phyloP scores from a whole-genome alignment of 352 stramenopile genomes.

The Globisporangium okanoganense region DNA sequence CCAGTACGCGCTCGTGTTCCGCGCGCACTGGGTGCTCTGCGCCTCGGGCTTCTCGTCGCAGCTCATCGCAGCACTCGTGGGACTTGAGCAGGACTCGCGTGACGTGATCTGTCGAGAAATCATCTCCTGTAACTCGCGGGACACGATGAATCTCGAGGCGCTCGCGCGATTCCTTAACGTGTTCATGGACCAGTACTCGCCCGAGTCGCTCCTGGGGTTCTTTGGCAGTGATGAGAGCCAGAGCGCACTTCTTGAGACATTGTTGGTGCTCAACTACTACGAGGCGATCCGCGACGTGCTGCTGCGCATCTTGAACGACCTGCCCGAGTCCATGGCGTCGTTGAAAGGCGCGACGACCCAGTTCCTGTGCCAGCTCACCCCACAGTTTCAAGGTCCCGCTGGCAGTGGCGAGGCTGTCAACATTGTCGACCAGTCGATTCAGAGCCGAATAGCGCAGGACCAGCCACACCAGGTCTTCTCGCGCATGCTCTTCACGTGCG shows the following conservation, averaged over 20 bases:
- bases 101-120: conserved; percentile 33
- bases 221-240: conserved; percentile 33
- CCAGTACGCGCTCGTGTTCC: conserved; percentile 56
- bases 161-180: conserved; percentile 51
- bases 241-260: conserved; percentile 42
- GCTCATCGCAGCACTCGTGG: conserved; percentile 56
- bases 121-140: conserved; percentile 38
- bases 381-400: conserved; percentile 7
- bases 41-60: conserved; percentile 52
- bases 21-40: conserved; percentile 62
- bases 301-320: conserved; percentile 52
- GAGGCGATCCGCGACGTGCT: conserved; percentile 62
- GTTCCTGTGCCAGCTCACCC: conserved; percentile 54
- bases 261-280: conserved; percentile 61
- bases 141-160: conserved; percentile 63
- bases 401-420: background rate
- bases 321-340: conserved; percentile 10
- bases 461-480: conserved; percentile 44
- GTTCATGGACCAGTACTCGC: conserved; percentile 73
- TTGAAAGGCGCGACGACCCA: conserved; percentile 29
- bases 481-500: conserved; percentile 77
- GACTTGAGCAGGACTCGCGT: conserved; percentile 26
- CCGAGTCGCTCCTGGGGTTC: conserved; percentile 42
- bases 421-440: conserved; percentile 16
- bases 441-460: conserved; percentile 28